Conservation (phyloP, 2,329 filamentous ascomycete species). For the Pezicula carpinea region DNA sequence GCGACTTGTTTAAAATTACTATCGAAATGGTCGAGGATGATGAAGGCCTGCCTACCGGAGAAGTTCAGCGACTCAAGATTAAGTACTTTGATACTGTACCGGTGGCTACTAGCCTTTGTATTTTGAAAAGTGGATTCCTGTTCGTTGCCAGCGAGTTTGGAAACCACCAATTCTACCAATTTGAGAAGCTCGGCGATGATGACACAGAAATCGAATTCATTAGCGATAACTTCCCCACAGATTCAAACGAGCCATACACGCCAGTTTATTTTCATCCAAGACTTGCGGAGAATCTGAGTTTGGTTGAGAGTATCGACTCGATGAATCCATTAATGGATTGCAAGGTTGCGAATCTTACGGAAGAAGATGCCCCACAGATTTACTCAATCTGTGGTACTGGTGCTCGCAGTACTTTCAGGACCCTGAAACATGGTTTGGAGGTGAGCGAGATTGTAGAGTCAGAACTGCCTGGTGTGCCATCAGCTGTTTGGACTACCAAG, state of each 20-base stretch:
- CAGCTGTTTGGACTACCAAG: conserved; percentile 94
- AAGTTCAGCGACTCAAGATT: conserved; percentile 80
- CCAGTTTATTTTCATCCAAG: conserved; percentile 84
- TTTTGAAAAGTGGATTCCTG: conserved; percentile 91
- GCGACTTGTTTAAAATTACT: conserved; percentile 96
- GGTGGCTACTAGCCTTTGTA: conserved; percentile 79
- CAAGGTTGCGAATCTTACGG: conserved; percentile 84
- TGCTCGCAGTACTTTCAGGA: conserved; percentile 84
- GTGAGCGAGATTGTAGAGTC: conserved; percentile 96
- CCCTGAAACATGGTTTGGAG: conserved; percentile 85
- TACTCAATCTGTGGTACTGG: conserved; percentile 89
- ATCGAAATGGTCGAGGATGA: conserved; percentile 85
- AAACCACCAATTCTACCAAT: conserved; percentile 93
- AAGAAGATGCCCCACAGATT: conserved; percentile 94
- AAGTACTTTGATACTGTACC: conserved; percentile 98
- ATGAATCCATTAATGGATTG: conserved; percentile 90
- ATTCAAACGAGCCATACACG: conserved; percentile 65
- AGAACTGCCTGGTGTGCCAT: conserved; percentile 81
- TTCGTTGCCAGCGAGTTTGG: conserved; percentile 91
- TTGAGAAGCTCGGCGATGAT: conserved; percentile 94
- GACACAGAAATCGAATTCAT: conserved; percentile 83
- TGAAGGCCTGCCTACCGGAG: conserved; percentile 71
- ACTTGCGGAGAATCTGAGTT: conserved; percentile 71
- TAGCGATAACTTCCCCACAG: conserved; percentile 77
- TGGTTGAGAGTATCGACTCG: conserved; percentile 80